Conservation (phyloP, 352 stramenopile species). For the Globisporangium spinosum region DNA sequence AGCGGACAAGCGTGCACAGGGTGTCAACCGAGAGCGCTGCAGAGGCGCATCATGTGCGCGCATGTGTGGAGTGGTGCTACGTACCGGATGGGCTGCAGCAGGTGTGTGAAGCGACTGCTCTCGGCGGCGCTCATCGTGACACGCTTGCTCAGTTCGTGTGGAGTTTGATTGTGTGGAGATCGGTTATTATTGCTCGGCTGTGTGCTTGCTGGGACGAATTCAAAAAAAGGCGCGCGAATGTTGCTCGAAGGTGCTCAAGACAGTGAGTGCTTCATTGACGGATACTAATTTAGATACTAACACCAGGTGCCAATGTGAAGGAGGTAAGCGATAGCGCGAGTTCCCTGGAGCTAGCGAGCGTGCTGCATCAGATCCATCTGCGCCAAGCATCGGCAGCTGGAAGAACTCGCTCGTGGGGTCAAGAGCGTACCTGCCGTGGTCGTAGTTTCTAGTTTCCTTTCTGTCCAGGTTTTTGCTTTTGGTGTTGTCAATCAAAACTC, state of each 20-base stretch:
- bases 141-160: background rate
- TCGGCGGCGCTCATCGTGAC: slow-evolving; percentile 1
- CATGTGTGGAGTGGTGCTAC: slow-evolving; percentile 5
- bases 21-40: background rate
- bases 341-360: no score
- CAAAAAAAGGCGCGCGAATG: slow-evolving; percentile 4
- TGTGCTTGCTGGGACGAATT: background rate
- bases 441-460: no score
- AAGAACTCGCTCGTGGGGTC: no score
- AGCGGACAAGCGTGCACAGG: background rate
- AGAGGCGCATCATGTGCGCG: background rate
- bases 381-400: no score
- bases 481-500: no score
- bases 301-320: no score
- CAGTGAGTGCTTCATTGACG: background rate
- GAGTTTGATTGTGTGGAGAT: background rate
- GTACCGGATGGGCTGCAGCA: slow-evolving; percentile 84
- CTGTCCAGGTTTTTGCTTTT: no score
- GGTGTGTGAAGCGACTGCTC: slow-evolving; percentile 65
- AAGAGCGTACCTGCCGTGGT: no score
- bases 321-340: no score
- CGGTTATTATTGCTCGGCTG: background rate
- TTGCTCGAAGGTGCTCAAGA: background rate
- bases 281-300: background rate
- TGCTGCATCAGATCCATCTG: no score